Conservation (phyloP, 176 grass and related monocot species). For the Zizania latifolia region DNA sequence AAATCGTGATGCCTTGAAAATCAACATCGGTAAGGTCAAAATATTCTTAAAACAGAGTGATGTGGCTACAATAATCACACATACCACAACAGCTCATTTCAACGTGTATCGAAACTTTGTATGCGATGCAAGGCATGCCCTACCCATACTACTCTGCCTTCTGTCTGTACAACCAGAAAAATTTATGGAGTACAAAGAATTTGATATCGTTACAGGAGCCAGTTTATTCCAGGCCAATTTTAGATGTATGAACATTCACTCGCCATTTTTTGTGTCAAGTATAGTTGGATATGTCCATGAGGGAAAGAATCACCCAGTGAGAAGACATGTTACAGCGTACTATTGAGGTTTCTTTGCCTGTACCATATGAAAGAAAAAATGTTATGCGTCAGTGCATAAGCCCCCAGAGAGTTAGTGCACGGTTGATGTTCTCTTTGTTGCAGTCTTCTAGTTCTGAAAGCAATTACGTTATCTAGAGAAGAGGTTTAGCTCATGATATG, state of each 20-base stretch:
- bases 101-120: conserved; percentile 41
- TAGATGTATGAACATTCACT: conserved; percentile 28
- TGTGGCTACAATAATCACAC: not conserved
- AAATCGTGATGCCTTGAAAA: not conserved
- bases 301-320: conserved; percentile 3
- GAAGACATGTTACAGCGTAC: not conserved
- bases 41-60: not conserved
- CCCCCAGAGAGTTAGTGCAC: not conserved
- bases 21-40: not conserved
- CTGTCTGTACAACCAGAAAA: conserved; percentile 39
- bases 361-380: conserved; percentile 20
- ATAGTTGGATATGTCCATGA: conserved; percentile 9
- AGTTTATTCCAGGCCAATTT: conserved; percentile 24
- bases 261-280: conserved; percentile 5
- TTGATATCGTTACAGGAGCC: conserved; percentile 10
- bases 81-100: conserved; percentile 32
- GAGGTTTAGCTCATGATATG: not conserved
- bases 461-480: not conserved
- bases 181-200: conserved; percentile 18
- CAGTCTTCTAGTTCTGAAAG: not conserved
- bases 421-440: not conserved
- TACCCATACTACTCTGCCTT: conserved; percentile 18
- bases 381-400: not conserved
- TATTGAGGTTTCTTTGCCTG: conserved; percentile 49
- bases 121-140: conserved; percentile 31